Conservation (phyloP, 805 yeast species). For the Candida morakotiae region DNA sequence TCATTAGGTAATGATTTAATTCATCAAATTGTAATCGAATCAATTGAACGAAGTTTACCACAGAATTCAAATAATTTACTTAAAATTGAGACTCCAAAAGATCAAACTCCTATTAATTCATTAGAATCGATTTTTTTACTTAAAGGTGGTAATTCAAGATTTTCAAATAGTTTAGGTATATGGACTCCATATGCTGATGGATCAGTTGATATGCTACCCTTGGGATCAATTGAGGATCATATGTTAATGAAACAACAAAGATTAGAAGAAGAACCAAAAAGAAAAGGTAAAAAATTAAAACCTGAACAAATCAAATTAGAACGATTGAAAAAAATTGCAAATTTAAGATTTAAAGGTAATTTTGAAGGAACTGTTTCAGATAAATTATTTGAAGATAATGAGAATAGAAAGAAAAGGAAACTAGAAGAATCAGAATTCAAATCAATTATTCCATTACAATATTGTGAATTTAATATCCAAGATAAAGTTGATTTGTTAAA, state of each 20-base stretch:
- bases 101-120: conserved; percentile 37
- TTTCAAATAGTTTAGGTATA: conserved; percentile 58
- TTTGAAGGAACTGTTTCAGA: conserved; percentile 31
- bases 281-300: conserved; percentile 10
- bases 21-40: conserved; percentile 53
- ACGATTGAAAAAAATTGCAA: conserved; percentile 41
- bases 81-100: conserved; percentile 32
- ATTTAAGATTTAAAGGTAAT: conserved; percentile 60
- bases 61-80: conserved; percentile 40
- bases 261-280: conserved; percentile 7
- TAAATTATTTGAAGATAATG: conserved; percentile 36
- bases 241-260: conserved; percentile 15
- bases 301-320: conserved; percentile 10
- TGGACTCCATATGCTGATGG: conserved; percentile 76
- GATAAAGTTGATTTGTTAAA: conserved; percentile 18
- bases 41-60: conserved; percentile 52
- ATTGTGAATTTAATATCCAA: conserved; percentile 41
- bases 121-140: conserved; percentile 54
- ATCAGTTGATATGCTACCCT: conserved; percentile 60
- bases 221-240: conserved; percentile 44
- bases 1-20: conserved; percentile 41
- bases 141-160: conserved; percentile 65
- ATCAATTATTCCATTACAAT: conserved; percentile 58
- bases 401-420: conserved; percentile 13
- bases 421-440: conserved; percentile 30